Evolutionary conservation across 441 rosid species (phyloP).

Genomic region (Capsella rubella): DNA sequence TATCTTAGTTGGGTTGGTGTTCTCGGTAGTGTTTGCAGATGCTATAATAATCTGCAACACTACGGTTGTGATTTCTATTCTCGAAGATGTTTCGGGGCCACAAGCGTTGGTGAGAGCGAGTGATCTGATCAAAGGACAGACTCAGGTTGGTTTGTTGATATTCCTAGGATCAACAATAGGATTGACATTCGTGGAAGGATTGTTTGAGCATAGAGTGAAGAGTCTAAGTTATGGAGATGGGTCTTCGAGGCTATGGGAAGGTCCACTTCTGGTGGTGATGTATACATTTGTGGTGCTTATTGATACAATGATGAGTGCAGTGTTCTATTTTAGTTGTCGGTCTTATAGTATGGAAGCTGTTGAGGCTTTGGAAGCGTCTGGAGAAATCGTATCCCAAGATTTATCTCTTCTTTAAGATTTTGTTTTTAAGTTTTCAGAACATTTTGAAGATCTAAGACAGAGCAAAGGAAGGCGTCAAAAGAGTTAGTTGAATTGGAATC

Average conservation of each 20-base stretch:
- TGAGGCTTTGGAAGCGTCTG: slow-evolving; percentile 43
- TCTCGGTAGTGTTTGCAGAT: slow-evolving; percentile 84
- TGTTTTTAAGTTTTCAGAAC: neutral
- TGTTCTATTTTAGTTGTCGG: slow-evolving; percentile 90
- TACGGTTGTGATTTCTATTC: slow-evolving; percentile 73
- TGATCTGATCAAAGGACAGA: slow-evolving; percentile 81
- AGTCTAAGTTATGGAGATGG: slow-evolving; percentile 91
- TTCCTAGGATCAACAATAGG: slow-evolving; percentile 87
- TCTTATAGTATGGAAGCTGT: slow-evolving; percentile 51
- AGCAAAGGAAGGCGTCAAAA: neutral
- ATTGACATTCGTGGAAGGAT: slow-evolving; percentile 75
- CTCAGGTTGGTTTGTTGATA: slow-evolving; percentile 88
- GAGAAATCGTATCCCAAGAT: slow-evolving; percentile 32
- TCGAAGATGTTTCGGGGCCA: slow-evolving; percentile 89
- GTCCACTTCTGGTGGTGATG: slow-evolving; percentile 86
- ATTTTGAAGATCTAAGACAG: neutral
- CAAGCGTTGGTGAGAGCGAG: slow-evolving; percentile 72
- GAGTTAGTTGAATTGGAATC: slow-evolving; percentile 1
- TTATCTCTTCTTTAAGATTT: slow-evolving; percentile 21
- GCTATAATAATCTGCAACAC: slow-evolving; percentile 76
- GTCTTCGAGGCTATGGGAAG: slow-evolving; percentile 93
- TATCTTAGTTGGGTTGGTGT: slow-evolving; percentile 60
- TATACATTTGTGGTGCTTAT: slow-evolving; percentile 83
- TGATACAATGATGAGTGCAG: slow-evolving; percentile 86
- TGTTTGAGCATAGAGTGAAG: slow-evolving; percentile 94